Base-by-base conservation (phyloP, 2,329 filamentous ascomycete species). In the Fusarium equiseti region DNA sequence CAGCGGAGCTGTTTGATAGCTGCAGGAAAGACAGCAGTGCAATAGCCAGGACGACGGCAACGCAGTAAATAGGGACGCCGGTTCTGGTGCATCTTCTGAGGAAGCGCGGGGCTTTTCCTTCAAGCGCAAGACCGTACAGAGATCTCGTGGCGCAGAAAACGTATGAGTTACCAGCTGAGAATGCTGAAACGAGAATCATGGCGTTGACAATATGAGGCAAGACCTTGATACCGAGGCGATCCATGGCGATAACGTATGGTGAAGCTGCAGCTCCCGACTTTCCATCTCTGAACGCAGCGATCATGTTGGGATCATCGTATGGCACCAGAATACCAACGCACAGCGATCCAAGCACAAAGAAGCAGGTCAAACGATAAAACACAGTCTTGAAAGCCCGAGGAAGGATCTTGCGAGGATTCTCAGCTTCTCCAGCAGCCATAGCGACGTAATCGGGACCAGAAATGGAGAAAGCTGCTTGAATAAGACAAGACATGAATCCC, bases 311-410 rank as follows among this genome's bases (percentile, higher is more conserved):
- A 71, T 93, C 91, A 64, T 93, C 85, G 78, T 91, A 90, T 3
- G 92, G 87, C 40, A 95, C 88, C 24, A 93, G 77, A 52, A 94
- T 90, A 11, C 92, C 91, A 7, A 94, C 89, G 22, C 87, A 89
- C 4, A 96, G 84, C 1, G 91, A 89, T 3, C 92, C 92, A 3
- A 94, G 86, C 42, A 93, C 87, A 80, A 94, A 95, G 79, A 95
- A 95, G 3, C 87, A 82, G 0, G 91, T 91, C 32, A 95, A 82
- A 32, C 93, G 90, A 79, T 92, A 94, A 78, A 95, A 94, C 2
- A 95, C 92, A 51, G 91, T 89, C 65, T 93, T 93, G 80, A 89
- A 94, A 2, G 92, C 92, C 43, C 87, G 88, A 0, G 92, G 92
- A 79, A 96, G 88, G 22, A 91, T 87, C 20, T 81, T 81, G 18